Evolutionary conservation across 164 flowering plant genomes (phyloP).

Genomic region (Paratinospora sagittata): DNA sequence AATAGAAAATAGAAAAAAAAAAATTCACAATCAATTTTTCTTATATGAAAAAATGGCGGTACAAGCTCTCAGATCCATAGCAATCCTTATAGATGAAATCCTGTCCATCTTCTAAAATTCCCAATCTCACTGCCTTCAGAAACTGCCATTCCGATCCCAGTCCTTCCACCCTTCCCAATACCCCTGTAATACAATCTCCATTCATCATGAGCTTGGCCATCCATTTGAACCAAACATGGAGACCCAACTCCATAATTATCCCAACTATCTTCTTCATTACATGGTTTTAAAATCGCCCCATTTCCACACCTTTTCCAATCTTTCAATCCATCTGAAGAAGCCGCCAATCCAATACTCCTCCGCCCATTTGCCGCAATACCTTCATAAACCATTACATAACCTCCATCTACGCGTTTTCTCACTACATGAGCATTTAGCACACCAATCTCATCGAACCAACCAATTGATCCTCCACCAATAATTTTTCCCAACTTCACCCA

Average conservation of each 20-base stretch:
- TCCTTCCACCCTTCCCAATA: constrained; percentile 41
- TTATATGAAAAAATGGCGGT: neutral
- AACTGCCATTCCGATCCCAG: constrained; percentile 77
- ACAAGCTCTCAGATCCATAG: neutral
- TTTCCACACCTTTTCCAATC: constrained; percentile 49
- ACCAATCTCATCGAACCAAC: constrained; percentile 60
- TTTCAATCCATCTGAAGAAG: constrained; percentile 69
- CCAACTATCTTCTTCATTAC: constrained; percentile 46
- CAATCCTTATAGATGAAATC: constrained; percentile 42
- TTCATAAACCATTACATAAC: constrained; percentile 83
- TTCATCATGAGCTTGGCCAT: constrained; percentile 40
- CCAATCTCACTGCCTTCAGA: constrained; percentile 42
- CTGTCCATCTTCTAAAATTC: constrained; percentile 56
- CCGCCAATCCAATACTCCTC: constrained; percentile 66
- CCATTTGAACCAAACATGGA: constrained; percentile 74
- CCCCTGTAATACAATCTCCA: constrained; percentile 90
- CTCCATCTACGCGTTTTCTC: constrained; percentile 40
- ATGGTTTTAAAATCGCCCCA: constrained; percentile 34
- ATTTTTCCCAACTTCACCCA: constrained; percentile 87
- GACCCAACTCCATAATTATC: constrained; percentile 54
- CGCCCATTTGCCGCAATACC: constrained; percentile 53
- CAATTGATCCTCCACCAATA: constrained; percentile 44
- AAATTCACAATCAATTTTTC: neutral
- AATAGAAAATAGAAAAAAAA: neutral
- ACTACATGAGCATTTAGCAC: constrained; percentile 47